Base-by-base conservation (phyloP, 2,329 filamentous ascomycete genomes). In the Anthostomella pinea region DNA sequence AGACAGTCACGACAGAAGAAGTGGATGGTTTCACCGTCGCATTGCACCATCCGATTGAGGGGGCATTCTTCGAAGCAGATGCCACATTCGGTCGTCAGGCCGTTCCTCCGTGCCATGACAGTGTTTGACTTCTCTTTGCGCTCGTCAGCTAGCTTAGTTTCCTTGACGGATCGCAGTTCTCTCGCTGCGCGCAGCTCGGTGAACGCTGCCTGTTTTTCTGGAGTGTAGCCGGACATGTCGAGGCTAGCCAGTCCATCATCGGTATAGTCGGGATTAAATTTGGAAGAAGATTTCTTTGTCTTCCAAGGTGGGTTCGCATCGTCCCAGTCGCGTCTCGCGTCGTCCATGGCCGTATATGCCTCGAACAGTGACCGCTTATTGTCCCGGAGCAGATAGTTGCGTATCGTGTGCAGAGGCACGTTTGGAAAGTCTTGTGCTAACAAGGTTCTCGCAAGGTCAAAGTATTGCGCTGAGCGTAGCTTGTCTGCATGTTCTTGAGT, bases 1-100 rank as follows among this genome's bases (percentile, higher is more conserved):
- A 81, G 72, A 54, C 88, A 95, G 1, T 64, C 62, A 30, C 69
- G 68, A 58, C 88, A 95, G 59, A 91, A 90, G 54, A 74, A 77
- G 42, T 90, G 85, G 1, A 63, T 47, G 0, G 56, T 50, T 0
- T 73, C 67, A 11, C 73, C 79, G 33, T 78, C 63, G 57, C 88
- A 95, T 45, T 77, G 68, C 1, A 87, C 72, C 67, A 87, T 79
- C 30, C 80, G 73, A 48, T 86, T 85, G 29, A 79, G 60, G 2
- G 85, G 72, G 32, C 71, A 69, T 4, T 88, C 80, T 6, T 70
- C 68, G 52, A 76, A 93, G 60, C 88, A 95, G 53, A 85, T 88
- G 27, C 72, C 73, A 49, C 84, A 94, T 48, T 91, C 85, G 8
- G 69, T 60, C 25, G 83, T 66, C 13, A 74, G 69, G 1, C 80